Evolutionary conservation across 345 rosid species (phyloP).

Genomic region (Gossypium thurberi): DNA sequence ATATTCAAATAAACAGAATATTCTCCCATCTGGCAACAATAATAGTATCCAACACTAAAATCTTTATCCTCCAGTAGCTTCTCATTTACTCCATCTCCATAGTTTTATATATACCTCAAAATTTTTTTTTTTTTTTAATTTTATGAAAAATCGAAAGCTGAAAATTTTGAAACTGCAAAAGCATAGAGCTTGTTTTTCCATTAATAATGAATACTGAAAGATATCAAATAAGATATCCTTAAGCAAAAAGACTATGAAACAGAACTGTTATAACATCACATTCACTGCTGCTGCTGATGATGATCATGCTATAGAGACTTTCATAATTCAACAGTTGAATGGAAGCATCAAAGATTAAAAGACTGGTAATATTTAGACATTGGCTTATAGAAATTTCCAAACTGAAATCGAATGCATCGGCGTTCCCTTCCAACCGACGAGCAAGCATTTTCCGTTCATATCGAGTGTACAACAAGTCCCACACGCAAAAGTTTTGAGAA

Average conservation of each 20-base stretch:
- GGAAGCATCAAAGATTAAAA: neutral
- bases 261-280: too few species aligned
- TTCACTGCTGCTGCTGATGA: neutral
- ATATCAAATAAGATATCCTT: neutral
- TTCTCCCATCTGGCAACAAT: too few species aligned
- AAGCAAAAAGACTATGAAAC: neutral
- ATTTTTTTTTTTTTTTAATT: too few species aligned
- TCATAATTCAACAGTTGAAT: neutral
- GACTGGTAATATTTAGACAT: neutral
- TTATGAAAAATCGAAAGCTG: neutral
- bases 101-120: neutral
- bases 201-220: too few species aligned
- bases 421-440: conserved; percentile 48
- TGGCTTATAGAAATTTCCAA: conserved; percentile 30
- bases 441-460: conserved; percentile 29
- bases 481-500: conserved; percentile 19
- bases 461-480: conserved; percentile 33
- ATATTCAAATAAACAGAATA: too few species aligned
- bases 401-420: conserved; percentile 38
- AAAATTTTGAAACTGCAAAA: neutral
- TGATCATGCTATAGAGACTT: neutral
- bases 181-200: neutral
- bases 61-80: too few species aligned
- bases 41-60: too few species aligned
- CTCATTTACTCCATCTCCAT: neutral